Evolutionary conservation across 2,329 filamentous ascomycete species (phyloP), one percentile per base, ranked within the genome.

Genomic region (Diplodia sapinea): DNA sequence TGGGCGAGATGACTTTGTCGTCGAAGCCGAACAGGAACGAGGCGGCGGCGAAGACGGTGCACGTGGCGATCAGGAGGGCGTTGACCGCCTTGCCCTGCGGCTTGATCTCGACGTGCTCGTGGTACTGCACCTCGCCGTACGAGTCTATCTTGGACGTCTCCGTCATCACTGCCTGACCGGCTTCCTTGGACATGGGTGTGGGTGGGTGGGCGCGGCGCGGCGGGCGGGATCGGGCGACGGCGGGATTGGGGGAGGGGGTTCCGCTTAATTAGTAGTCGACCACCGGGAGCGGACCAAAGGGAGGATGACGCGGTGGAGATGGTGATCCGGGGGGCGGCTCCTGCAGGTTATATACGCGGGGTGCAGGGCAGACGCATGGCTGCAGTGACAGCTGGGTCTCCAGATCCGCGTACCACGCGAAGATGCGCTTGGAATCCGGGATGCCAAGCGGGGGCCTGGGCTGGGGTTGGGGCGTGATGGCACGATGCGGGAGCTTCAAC

Each of bases 21-120:
- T 64, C 61, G 61, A 64, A 64, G 4, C 61, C 61, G 49, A 64
- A 64, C 31, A 64, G 61, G 49, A 64, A 64, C 31, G 61, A 64
- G 6, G 61, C 61, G 50, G 61, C 61, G 6, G 61, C 61, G 61
- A 64, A 64, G 23, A 20, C 13, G 47, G 61, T 54, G 49, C 61
- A 64, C n/a, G 61, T 64, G 5, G 15, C 7, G 31, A 64, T 7
- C 31, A 64, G 61, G 31, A 64, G 54, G 5, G 61, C 5, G 31
- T 64, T 64, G 40, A 64, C 61, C 15, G 61, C 61, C 8, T 40
- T 64, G 61, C 61, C 61, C 31, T 64, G 23, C 12, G n/a, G 61
- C 61, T 51, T 52, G 61, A 52, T 40, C 49, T 26, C n/a, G 50
- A 64, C n/a, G 6, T 64, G 31, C 33, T 64, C 50, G 33, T 64